These are phyloP conservation scores for Phytophthora foliorum DNA, from an alignment of 352 stramenopile genomes.

Conservation along the genomic window DNA sequence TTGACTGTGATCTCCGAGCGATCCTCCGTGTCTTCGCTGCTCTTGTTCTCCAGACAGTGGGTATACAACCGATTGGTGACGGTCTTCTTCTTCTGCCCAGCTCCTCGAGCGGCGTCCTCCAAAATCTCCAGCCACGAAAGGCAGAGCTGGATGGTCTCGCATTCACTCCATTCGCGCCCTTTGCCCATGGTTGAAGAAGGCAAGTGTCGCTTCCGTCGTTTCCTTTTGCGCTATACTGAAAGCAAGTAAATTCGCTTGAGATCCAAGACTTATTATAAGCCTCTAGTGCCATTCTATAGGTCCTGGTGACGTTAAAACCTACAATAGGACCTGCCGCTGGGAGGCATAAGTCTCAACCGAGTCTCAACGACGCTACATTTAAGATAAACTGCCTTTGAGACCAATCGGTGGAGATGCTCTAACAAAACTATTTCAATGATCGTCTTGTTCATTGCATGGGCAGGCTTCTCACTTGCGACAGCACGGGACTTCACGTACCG, in stretches of 20 bases:
- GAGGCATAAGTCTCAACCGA: neutral
- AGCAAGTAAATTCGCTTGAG: neutral
- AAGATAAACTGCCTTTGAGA: slow-evolving; percentile 1
- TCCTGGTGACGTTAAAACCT: slow-evolving; percentile 11
- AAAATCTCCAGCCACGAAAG: slow-evolving; percentile 4
- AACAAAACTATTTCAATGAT: too few species aligned
- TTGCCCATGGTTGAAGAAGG: slow-evolving; percentile 8
- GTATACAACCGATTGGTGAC: too few species aligned
- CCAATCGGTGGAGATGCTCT: too few species aligned
- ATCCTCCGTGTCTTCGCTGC: neutral
- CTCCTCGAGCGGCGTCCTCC: neutral
- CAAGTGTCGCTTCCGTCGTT: neutral
- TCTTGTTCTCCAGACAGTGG: slow-evolving; percentile 9
- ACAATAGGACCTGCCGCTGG: neutral
- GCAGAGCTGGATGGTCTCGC: slow-evolving; percentile 9
- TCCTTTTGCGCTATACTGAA: slow-evolving; percentile 5
- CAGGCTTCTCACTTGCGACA: too few species aligned
- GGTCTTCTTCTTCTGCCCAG: slow-evolving; percentile 16
- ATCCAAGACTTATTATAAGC: slow-evolving; percentile 4
- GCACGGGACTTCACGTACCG: too few species aligned
- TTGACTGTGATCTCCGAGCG: neutral
- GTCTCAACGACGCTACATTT: neutral
- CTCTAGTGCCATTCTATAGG: neutral
- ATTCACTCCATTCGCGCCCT: slow-evolving; percentile 7
- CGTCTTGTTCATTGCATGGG: too few species aligned